Conservation (phyloP, 352 stramenopile species). For the Phytophthora pluvialis region DNA sequence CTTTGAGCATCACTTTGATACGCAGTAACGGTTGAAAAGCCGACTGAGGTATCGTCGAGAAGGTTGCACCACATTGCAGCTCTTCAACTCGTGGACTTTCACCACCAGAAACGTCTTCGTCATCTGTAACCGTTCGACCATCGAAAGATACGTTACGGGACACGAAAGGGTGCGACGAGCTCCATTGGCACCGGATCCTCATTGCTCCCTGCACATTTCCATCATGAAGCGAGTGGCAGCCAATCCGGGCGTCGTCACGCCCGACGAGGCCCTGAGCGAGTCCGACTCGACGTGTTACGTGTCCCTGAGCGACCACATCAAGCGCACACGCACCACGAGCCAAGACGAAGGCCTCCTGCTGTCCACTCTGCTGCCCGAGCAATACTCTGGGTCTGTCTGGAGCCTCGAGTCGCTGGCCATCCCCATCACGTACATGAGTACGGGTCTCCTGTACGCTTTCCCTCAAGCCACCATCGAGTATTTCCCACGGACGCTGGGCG, state of each 20-base stretch:
- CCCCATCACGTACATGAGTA: constrained; percentile 82
- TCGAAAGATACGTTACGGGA: constrained; percentile 24
- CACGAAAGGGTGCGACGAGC: constrained; percentile 20
- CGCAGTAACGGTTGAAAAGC: constrained; percentile 61
- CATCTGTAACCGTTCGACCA: constrained; percentile 5
- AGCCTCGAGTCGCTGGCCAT: constrained; percentile 61
- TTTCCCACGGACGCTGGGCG: constrained; percentile 67
- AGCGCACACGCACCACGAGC: constrained; percentile 26
- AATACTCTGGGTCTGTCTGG: constrained; percentile 54
- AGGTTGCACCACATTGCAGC: background rate
- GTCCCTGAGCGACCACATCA: constrained; percentile 34
- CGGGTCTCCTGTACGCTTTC: constrained; percentile 69
- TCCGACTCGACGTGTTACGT: constrained; percentile 37
- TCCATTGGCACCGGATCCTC: background rate
- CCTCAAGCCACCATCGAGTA: constrained; percentile 79
- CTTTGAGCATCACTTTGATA: constrained; percentile 63
- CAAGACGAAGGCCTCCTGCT: constrained; percentile 33
- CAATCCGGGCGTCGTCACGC: constrained; percentile 15
- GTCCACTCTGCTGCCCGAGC: constrained; percentile 24
- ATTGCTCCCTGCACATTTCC: background rate
- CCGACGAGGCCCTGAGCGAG: constrained; percentile 29
- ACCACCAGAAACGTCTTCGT: constrained; percentile 1
- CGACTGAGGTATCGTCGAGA: background rate
- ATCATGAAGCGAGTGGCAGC: constrained; percentile 25
- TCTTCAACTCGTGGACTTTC: constrained; percentile 8